Evolutionary conservation across 2,329 filamentous ascomycete species (phyloP), one percentile per base, ranked within the genome.

Genomic region (Xylaria sp.): DNA sequence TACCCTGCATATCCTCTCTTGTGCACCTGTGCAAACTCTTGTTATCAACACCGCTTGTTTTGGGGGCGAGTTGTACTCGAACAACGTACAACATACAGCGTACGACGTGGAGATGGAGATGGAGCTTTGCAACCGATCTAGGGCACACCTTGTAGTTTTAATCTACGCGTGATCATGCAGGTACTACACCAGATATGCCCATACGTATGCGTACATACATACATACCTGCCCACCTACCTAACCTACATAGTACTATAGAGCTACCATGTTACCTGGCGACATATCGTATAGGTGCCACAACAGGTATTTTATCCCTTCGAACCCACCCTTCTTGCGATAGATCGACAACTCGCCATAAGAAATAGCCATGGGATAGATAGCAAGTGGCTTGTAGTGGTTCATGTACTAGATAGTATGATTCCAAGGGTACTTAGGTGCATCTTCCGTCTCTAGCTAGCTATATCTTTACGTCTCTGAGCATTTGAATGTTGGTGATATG

Each of bases 271-370:
- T n/a, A n/a, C n/a, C n/a, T n/a, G n/a, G n/a, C n/a, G n/a, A n/a
- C 7, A 10, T 6, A 20, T 42, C 53, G 25, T 55, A 25, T 29
- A 53, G 22, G 53, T 55, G 36, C 20, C 15, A 55, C 36, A 42
- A 15, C 49, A 51, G 27, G 29, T 45, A 22, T 31, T 44, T 7
- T 38, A 58, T 66, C 53, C 45, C 63, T 62, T 58, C n/a, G 11
- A 15, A 42, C 33, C 5, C 25, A 29, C 25, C 25, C 33, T 61
- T 27, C 56, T 61, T 33, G 53, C 29, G 50, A 45, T 61, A 33
- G 20, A 27, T 38, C 20, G 33, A 31, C 53, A 55, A 55, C 7
- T 9, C 22, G 53, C 31, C 13, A 42, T 27, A 1, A 5, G 27
- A n/a, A 1, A 29, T 1, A 11, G 44, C 11, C 22, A 11, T 17